Conservation (phyloP, 108 stramenopile genomes). For the Skeletonema marinoi region DNA sequence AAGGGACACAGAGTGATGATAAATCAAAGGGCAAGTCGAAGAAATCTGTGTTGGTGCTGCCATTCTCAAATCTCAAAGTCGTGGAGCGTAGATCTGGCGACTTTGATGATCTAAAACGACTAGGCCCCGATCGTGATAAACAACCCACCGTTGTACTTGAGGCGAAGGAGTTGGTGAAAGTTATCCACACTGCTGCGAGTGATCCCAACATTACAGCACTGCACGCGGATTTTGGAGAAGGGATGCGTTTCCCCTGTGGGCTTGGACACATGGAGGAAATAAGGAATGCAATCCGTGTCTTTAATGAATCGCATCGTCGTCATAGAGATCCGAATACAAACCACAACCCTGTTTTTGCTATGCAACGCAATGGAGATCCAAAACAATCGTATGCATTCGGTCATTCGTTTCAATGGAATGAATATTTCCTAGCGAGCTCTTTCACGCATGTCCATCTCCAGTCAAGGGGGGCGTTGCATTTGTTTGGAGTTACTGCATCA, state of each 20-base stretch:
- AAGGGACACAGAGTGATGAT: background rate
- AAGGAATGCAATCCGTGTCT: slow-evolving; percentile 69
- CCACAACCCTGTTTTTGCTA: slow-evolving; percentile 53
- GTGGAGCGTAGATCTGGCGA: slow-evolving; percentile 35
- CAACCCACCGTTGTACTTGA: slow-evolving; percentile 27
- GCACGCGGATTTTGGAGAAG: slow-evolving; percentile 73
- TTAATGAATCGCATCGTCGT: slow-evolving; percentile 70
- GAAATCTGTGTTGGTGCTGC: slow-evolving; percentile 65
- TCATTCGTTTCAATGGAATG: slow-evolving; percentile 63
- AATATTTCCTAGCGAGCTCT: slow-evolving; percentile 70
- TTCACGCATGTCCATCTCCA: slow-evolving; percentile 74
- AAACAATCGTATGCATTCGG: slow-evolving; percentile 41
- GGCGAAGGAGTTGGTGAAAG: slow-evolving; percentile 55
- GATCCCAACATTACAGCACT: slow-evolving; percentile 72
- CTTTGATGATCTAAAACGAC: background rate
- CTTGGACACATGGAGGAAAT: slow-evolving; percentile 80
- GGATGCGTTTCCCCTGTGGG: slow-evolving; percentile 48
- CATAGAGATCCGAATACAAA: slow-evolving; percentile 60
- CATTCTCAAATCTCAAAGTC: slow-evolving; percentile 67
- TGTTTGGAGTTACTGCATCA: slow-evolving; percentile 56
- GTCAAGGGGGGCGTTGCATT: slow-evolving; percentile 59
- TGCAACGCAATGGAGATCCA: slow-evolving; percentile 43
- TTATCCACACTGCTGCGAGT: slow-evolving; percentile 66
- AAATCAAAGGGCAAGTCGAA: slow-evolving; percentile 7
- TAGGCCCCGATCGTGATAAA: background rate